Evolutionary conservation across 305 asterid species (phyloP).

Genomic region (Ajuga reptans): DNA sequence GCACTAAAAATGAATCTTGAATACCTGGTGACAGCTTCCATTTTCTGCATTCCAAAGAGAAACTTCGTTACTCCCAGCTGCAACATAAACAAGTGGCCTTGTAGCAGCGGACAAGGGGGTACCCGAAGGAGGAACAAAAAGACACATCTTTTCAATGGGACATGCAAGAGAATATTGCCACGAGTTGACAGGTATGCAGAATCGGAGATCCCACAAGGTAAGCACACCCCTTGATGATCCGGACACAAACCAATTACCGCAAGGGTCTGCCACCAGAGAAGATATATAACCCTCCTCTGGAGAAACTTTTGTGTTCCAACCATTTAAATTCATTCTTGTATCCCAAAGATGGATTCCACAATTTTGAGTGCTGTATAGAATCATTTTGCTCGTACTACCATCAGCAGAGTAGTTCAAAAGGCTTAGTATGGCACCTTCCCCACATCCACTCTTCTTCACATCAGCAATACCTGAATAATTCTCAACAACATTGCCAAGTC

Average conservation of each 20-base stretch:
- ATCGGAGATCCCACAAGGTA: constrained; percentile 97
- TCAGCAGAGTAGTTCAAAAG: constrained; percentile 80
- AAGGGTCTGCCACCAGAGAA: constrained; percentile 83
- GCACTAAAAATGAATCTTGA: constrained; percentile 9
- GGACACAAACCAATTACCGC: constrained; percentile 97
- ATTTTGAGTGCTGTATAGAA: constrained; percentile 77
- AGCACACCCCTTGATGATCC: constrained; percentile 97
- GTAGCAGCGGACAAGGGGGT: constrained; percentile 73
- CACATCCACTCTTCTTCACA: constrained; percentile 53
- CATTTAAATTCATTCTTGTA: constrained; percentile 59
- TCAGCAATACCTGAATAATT: constrained; percentile 92
- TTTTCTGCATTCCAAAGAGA: constrained; percentile 99
- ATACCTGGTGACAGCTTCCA: constrained; percentile 98
- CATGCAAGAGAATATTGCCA: constrained; percentile 84
- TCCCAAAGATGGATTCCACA: constrained; percentile 95
- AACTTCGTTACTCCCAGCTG: constrained; percentile 95
- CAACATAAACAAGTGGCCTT: constrained; percentile 92
- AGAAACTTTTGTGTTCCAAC: constrained; percentile 71
- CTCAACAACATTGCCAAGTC: constrained; percentile 88
- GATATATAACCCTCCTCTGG: constrained; percentile 88
- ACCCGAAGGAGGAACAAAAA: constrained; percentile 79
- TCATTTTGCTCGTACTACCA: constrained; percentile 54
- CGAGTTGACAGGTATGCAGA: constrained; percentile 87
- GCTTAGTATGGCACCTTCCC: constrained; percentile 81
- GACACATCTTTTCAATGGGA: constrained; percentile 88